Evolutionary conservation across 306 rosid genomes (phyloP).

Genomic region (Macrotyloma uniflorum): DNA sequence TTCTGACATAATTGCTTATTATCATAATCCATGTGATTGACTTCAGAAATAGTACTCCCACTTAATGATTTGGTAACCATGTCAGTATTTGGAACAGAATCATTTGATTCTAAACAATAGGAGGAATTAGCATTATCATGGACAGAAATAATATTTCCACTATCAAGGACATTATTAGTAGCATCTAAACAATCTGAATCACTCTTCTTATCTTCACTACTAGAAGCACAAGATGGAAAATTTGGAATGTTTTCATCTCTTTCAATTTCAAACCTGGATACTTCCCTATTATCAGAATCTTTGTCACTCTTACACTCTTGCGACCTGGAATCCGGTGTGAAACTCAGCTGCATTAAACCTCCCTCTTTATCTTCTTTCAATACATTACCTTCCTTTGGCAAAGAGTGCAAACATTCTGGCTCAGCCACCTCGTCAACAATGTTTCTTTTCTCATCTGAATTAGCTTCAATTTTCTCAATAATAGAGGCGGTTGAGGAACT

Average conservation of each 20-base stretch:
- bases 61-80: slow-evolving; percentile 36
- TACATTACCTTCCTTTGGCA: slow-evolving; percentile 32
- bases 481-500: slow-evolving; percentile 38
- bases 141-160: slow-evolving; percentile 32
- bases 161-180: slow-evolving; percentile 41
- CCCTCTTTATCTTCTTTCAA: slow-evolving; percentile 43
- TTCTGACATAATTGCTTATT: slow-evolving; percentile 44
- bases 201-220: slow-evolving; percentile 42
- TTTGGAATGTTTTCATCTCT: slow-evolving; percentile 44
- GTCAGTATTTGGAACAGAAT: slow-evolving; percentile 37
- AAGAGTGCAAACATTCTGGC: slow-evolving; percentile 33
- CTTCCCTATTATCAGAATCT: slow-evolving; percentile 41
- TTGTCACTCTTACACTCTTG: slow-evolving; percentile 45
- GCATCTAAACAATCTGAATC: slow-evolving; percentile 42
- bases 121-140: slow-evolving; percentile 24
- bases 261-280: slow-evolving; percentile 46
- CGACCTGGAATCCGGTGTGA: slow-evolving; percentile 40
- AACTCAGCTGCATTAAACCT: slow-evolving; percentile 35
- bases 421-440: slow-evolving; percentile 37
- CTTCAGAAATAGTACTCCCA: slow-evolving; percentile 43
- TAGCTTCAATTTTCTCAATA: slow-evolving; percentile 38
- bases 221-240: slow-evolving; percentile 40
- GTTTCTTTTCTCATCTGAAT: slow-evolving; percentile 38
- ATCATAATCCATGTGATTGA: slow-evolving; percentile 43
- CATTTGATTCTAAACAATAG: slow-evolving; percentile 41